Conservation (phyloP, 768 basidiomycete genomes). For the Pleurotus pulmonarius region DNA sequence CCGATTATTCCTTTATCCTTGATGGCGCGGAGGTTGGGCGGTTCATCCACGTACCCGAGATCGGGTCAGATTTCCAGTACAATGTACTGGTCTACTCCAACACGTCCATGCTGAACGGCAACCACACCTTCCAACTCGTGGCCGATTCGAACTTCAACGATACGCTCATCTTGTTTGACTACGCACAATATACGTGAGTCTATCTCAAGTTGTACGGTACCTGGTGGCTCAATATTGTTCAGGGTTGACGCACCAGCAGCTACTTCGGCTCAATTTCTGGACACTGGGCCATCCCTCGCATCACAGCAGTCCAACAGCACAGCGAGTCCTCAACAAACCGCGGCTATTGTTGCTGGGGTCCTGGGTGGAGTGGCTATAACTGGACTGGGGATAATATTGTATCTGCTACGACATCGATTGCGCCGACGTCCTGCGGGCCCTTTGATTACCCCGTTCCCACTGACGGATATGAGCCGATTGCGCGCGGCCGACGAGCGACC, state of each 20-base stretch:
- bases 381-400: conserved; percentile 1
- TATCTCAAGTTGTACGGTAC: too few relatives aligned
- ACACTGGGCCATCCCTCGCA: neutral
- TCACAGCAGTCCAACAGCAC: neutral
- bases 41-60: neutral
- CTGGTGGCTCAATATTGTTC: too few relatives aligned
- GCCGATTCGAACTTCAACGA: neutral
- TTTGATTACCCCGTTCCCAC: neutral
- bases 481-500: neutral
- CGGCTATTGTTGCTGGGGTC: conserved; percentile 1
- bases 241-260: neutral
- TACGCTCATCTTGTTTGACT: conserved; percentile 1
- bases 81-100: conserved; percentile 2
- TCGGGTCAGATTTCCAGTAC: neutral
- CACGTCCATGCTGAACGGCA: neutral
- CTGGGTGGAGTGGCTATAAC: neutral
- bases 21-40: neutral
- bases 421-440: neutral
- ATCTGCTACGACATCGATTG: conserved; percentile 2
- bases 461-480: neutral
- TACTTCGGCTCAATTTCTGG: neutral
- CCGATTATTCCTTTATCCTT: neutral
- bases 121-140: neutral
- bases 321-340: neutral
- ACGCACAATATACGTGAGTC: conserved; percentile 1